These are phyloP conservation scores for Hypoxylon crocopeplum DNA, from an alignment of 495 filamentous ascomycete species.

Conservation along the genomic window DNA sequence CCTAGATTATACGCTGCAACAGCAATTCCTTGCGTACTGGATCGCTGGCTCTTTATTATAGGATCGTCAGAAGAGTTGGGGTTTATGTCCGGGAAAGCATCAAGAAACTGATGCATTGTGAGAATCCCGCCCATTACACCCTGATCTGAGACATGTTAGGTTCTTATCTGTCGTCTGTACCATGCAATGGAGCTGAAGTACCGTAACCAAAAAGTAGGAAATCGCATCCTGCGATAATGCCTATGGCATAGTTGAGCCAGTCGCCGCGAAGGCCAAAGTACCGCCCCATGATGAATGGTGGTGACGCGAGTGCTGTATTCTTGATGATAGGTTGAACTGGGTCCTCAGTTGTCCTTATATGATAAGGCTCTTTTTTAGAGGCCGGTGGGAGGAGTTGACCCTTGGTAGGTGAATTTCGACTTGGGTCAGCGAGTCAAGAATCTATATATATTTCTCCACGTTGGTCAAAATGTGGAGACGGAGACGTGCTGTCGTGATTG, in stretches of 20 bases:
- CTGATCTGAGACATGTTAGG: conserved; percentile 44
- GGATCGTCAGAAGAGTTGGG: conserved; percentile 42
- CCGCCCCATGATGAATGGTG: conserved; percentile 42
- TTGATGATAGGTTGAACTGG: background rate
- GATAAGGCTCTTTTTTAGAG: background rate
- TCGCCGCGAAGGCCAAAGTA: conserved; percentile 73
- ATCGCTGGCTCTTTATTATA: conserved; percentile 49
- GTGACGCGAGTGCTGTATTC: background rate
- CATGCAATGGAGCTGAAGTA: conserved; percentile 30
- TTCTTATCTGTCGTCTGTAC: background rate
- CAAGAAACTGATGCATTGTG: conserved; percentile 60
- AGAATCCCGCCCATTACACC: conserved; percentile 68
- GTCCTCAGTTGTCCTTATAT: background rate
- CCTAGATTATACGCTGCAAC: conserved; percentile 76
- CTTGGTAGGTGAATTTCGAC: conserved; percentile 1
- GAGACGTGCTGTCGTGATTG: background rate
- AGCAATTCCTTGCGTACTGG: conserved; percentile 66
- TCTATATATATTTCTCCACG: conserved; percentile 6
- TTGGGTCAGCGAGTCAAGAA: conserved; percentile 2
- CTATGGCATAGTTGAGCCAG: conserved; percentile 71
- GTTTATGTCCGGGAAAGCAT: conserved; percentile 64
- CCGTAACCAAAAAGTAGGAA: conserved; percentile 63
- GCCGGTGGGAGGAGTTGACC: background rate
- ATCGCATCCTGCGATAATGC: conserved; percentile 72
- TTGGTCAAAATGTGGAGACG: background rate